These are phyloP conservation scores for Leccinum colubrinum DNA, from an alignment of 1,284 basidiomycete species.

Conservation along the genomic window DNA sequence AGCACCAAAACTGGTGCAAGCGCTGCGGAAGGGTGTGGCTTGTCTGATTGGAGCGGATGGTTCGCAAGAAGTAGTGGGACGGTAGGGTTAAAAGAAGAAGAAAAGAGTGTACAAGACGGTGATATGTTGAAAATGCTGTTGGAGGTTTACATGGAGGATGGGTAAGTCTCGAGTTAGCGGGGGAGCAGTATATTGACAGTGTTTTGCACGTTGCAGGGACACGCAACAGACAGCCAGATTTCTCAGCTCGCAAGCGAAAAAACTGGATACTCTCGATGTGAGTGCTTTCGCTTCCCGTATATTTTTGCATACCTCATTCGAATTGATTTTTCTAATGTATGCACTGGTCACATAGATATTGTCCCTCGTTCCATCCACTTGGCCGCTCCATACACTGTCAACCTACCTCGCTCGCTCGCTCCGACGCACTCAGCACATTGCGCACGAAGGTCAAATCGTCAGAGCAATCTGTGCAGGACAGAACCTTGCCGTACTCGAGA, in stretches of 20 bases:
- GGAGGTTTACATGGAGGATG: constrained; percentile 78
- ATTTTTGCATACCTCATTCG: neutral
- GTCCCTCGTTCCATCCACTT: constrained; percentile 66
- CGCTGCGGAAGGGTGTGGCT: constrained; percentile 43
- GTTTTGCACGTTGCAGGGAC: constrained; percentile 35
- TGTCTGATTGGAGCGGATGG: constrained; percentile 33
- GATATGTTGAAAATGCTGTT: constrained; percentile 67
- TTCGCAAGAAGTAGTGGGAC: constrained; percentile 17
- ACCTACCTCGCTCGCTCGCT: constrained; percentile 80
- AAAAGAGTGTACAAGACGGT: constrained; percentile 11
- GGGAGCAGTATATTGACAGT: neutral
- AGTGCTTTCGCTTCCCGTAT: constrained; percentile 25
- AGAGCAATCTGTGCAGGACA: constrained; percentile 70
- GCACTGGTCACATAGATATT: constrained; percentile 52
- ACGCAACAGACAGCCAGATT: constrained; percentile 60
- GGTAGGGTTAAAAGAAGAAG: constrained; percentile 8
- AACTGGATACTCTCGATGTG: constrained; percentile 77
- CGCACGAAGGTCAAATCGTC: constrained; percentile 68
- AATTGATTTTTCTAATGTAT: constrained; percentile 3
- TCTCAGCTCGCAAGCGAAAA: constrained; percentile 77
- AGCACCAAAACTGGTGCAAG: constrained; percentile 43
- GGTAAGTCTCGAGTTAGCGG: constrained; percentile 41
- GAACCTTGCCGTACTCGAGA: constrained; percentile 52
- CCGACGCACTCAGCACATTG: constrained; percentile 69
- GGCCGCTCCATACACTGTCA: constrained; percentile 71